Evolutionary conservation across 2,329 filamentous ascomycete genomes (phyloP), one percentile per base, ranked within the genome.

Genomic region (Fusarium guadeloupense): DNA sequence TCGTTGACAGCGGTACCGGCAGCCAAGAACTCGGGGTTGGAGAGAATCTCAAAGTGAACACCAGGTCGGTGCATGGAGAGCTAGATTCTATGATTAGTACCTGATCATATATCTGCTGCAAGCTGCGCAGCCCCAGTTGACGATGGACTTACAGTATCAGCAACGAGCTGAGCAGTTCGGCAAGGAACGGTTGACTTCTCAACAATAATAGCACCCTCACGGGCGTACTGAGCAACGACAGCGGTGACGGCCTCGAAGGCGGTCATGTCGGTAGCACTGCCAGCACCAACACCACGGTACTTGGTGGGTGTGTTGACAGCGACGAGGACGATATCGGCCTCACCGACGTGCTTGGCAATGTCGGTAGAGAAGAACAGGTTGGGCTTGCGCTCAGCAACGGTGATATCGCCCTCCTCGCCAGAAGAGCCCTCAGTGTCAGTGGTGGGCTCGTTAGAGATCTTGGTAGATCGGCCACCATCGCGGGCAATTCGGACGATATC

Each of bases 111-210:
- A 28, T 38, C 34, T 54, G 31, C 16, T 49, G 38, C 26, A 14
- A 20, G 31, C 43, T n/a, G 17, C 35, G 13, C 20, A 14, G 19
- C 12, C 33, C 16, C 17, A n/a, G 12, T 44, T 43, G 23, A 17
- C 20, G 3, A 34, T 58, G 25, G 12, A 72, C 81, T 75, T 76
- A 92, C 86, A 63, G 87, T 91, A 64, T 88, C 83, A 66, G 84
- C 82, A 33, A 93, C 86, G 26, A 87, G 83, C 65, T 91, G 83
- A 3, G 89, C 89, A 6, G 90, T 93, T 58, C 88, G 81, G 72
- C 89, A 91, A 4, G 91, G 91, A 21, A 93, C 91, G 0, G 91
- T 94, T 51, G 86, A 90, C 78, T 93, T 94, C 78, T 93, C 90
- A 17, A 93, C 90, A 44, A 94, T 85, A 50, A 93, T 90, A 49